Base-by-base conservation (phyloP, 1,284 basidiomycete genomes). In the Sporisorium exsertum region DNA sequence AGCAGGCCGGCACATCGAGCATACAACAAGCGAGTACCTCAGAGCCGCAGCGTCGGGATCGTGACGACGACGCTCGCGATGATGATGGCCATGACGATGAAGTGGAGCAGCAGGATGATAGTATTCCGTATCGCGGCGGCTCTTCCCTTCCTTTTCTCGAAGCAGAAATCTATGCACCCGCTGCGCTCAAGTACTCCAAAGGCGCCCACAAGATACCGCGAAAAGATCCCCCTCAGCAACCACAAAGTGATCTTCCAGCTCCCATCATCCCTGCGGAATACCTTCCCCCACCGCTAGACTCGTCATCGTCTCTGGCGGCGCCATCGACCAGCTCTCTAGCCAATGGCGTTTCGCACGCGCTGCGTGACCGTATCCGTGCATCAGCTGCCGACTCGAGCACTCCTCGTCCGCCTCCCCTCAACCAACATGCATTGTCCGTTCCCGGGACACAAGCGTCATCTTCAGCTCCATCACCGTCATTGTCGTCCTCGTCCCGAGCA, bases 181-280 rank as follows among this genome's bases (percentile, higher is more conserved):
- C 74, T 5, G 74, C 74, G 18, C 66, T 77, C 63, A 72, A 70
- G 56, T 77, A 77, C 64, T 77, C 74, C 5, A 69, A 69, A 49
- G 70, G 63, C 6, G 74, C 74, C 5, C 74, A 72, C 60, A 77
- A 69, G 53, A 52, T 72, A 13, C 68, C 73, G 27, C 53, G 55
- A 13, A 9, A 55, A 1, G 40, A 20, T 18, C 12, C 45, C 20
- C 4, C 54, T 8, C 42, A 47, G 12, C 63, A 46, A 18, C 7
- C 52, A 1, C 27, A 50, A 2, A 13, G 43, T 2, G 53, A 66
- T 18, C 54, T 71, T 24, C 64, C 67, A n/a, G 56, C 49, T 32
- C 67, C 72, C 13, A 10, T 64, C 18, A 20, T 66, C 4, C 47
- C 58, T 1, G 20, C 49, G 24, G 64, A 75, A 32, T 67, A 71